phyloP scores from a whole-genome alignment of 139 green algal genomes.

The Picocystis salinarum region DNA sequence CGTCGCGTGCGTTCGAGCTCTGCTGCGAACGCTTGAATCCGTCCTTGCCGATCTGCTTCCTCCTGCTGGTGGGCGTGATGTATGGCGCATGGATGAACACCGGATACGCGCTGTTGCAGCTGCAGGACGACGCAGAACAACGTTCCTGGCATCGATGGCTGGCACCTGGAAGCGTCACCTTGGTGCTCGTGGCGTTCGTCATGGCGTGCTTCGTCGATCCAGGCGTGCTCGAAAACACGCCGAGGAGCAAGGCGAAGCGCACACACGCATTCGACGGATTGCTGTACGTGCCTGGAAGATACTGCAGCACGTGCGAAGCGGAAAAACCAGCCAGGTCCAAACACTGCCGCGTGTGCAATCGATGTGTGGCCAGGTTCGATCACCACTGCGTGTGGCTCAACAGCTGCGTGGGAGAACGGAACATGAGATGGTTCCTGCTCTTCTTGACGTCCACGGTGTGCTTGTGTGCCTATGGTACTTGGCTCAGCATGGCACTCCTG shows the following conservation, averaged over 20 bases:
- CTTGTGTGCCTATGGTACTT: conserved; percentile 26
- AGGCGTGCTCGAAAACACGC: conserved; percentile 11
- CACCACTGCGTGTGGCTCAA: conserved; percentile 67
- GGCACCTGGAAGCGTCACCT: conserved; percentile 2
- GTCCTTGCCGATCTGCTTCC: no score
- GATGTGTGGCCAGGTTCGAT: conserved; percentile 43
- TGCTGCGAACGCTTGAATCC: no score
- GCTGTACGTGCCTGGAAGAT: conserved; percentile 10
- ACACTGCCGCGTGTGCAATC: conserved; percentile 40
- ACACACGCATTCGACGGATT: conserved; percentile 22
- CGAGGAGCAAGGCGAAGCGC: conserved; percentile 10
- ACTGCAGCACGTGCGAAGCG: conserved; percentile 38
- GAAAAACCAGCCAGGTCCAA: conserved; percentile 40
- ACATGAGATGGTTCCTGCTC: conserved; percentile 33
- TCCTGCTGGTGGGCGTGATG: no score
- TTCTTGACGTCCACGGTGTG: conserved; percentile 30
- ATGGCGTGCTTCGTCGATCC: conserved; percentile 16
- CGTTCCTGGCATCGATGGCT: no score
- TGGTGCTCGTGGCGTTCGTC: conserved; percentile 7
- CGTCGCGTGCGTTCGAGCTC: no score
- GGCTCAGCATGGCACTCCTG: background rate
- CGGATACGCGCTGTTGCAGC: no score
- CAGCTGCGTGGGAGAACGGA: conserved; percentile 45
- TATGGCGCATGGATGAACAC: no score
- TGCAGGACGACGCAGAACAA: no score